A percentile compares a stretch with the other conserved stretches of the same genome.
Evolutionary conservation across 192 early-diverging fungal genomes (phyloP).

Genomic region (Lobosporangium transversale): DNA sequence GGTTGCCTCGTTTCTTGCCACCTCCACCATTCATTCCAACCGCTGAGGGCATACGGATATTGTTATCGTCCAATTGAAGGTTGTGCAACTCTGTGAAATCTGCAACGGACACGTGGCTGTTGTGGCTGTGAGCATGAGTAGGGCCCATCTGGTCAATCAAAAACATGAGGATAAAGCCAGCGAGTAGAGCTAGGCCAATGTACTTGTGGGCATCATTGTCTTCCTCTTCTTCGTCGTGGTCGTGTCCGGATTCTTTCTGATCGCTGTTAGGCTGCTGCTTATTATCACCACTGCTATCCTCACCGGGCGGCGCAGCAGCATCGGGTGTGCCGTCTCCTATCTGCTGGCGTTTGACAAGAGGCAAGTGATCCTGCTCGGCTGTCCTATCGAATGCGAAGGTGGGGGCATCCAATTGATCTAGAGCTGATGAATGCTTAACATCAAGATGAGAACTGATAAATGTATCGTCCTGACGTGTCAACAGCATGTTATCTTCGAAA

Average conservation of each 20-base stretch:
- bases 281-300: slow-evolving; percentile 11
- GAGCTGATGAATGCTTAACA: slow-evolving; percentile 1
- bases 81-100: slow-evolving; percentile 40
- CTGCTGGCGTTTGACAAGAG: slow-evolving; percentile 32
- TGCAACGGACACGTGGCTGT: slow-evolving; percentile 32
- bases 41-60: slow-evolving; percentile 51
- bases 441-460: not conserved
- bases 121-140: slow-evolving; percentile 51
- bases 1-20: slow-evolving; percentile 55
- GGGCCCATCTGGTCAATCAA: slow-evolving; percentile 80
- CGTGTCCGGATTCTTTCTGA: not conserved
- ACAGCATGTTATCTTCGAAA: slow-evolving; percentile 37
- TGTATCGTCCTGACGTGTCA: slow-evolving; percentile 17
- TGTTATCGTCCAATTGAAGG: slow-evolving; percentile 39
- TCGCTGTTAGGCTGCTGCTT: slow-evolving; percentile 12
- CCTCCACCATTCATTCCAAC: slow-evolving; percentile 41
- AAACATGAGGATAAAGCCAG: slow-evolving; percentile 92
- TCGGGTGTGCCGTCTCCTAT: not conserved
- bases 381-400: not conserved
- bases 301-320: not conserved
- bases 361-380: not conserved
- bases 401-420: not conserved
- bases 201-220: slow-evolving; percentile 61
- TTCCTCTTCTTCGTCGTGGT: slow-evolving; percentile 11
- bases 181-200: slow-evolving; percentile 81